Conservation (phyloP, 2,329 filamentous ascomycete species). For the Eurotiales sp. region DNA sequence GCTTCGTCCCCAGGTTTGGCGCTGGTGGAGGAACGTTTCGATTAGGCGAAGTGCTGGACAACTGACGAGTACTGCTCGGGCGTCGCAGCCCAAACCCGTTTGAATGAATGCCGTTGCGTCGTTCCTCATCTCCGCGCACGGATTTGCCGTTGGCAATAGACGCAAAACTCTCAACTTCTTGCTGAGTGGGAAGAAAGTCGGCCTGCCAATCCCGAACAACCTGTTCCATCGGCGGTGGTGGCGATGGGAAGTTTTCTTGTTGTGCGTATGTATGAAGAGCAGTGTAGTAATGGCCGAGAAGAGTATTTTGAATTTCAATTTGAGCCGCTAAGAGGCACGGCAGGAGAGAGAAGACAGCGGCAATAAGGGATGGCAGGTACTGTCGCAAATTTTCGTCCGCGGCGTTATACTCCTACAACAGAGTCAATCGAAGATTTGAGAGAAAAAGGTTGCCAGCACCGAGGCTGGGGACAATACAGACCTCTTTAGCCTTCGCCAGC, state of each 20-base stretch:
- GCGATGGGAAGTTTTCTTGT: constrained; percentile 65
- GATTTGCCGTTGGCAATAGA: constrained; percentile 66
- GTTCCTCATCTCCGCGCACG: constrained; percentile 53
- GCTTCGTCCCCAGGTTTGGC: constrained; percentile 26
- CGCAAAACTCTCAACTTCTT: constrained; percentile 62
- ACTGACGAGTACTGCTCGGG: constrained; percentile 30
- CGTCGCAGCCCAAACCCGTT: constrained; percentile 32
- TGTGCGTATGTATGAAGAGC: constrained; percentile 69
- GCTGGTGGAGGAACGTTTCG: constrained; percentile 25
- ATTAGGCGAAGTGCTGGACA: constrained; percentile 26
- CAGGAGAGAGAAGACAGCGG: constrained; percentile 68
- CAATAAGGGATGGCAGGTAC: constrained; percentile 67
- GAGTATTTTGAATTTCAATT: constrained; percentile 71
- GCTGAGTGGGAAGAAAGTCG: constrained; percentile 60
- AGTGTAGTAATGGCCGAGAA: constrained; percentile 76
- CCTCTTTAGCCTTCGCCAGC: constrained; percentile 61
- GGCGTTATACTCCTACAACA: constrained; percentile 62
- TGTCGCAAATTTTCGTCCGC: constrained; percentile 71
- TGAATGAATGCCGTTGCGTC: constrained; percentile 42
- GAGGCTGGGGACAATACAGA: constrained; percentile 33
- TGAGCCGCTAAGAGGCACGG: constrained; percentile 67
- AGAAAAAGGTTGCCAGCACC: not conserved
- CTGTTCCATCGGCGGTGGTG: constrained; percentile 67
- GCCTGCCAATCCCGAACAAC: constrained; percentile 65
- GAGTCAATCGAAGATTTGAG: constrained; percentile 15